Conservation (phyloP, 2,329 filamentous ascomycete genomes). For the Sclerotinia glacialis region DNA sequence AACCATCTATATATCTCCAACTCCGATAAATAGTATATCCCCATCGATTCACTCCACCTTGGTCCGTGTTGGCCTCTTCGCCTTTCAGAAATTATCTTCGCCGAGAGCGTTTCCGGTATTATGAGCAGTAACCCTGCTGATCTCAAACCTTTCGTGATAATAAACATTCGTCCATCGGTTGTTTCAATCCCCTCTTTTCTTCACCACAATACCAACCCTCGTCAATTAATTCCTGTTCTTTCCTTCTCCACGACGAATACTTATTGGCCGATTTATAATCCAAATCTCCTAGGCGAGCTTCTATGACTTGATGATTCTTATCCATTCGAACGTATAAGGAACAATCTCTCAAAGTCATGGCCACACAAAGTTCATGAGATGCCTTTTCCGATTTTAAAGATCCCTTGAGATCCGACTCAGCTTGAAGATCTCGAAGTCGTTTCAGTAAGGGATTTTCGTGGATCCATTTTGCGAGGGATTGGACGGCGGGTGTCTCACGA, state of each 20-base stretch:
- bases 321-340: slow-evolving; percentile 67
- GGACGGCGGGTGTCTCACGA: neutral
- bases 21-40: neutral
- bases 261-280: slow-evolving; percentile 73
- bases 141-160: neutral
- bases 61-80: no score
- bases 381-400: slow-evolving; percentile 38
- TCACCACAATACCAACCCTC: slow-evolving; percentile 64
- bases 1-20: neutral
- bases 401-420: slow-evolving; percentile 37
- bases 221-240: slow-evolving; percentile 61
- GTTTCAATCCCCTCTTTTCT: slow-evolving; percentile 33
- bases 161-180: slow-evolving; percentile 22
- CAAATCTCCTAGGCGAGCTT: slow-evolving; percentile 68
- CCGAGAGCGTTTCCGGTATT: neutral
- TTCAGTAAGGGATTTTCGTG: slow-evolving; percentile 31
- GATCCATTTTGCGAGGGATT: slow-evolving; percentile 42
- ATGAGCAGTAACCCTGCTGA: neutral
- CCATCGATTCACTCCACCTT: neutral
- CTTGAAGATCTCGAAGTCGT: slow-evolving; percentile 46
- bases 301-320: slow-evolving; percentile 39
- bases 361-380: slow-evolving; percentile 55
- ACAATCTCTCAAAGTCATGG: slow-evolving; percentile 80
- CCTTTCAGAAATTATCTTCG: neutral
- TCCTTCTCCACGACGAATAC: slow-evolving; percentile 63